A percentile compares a stretch with the other conserved stretches of the same genome.
These are phyloP conservation scores for Chlorella sp. DNA, from an alignment of 139 green algal species.

Conservation along the genomic window DNA sequence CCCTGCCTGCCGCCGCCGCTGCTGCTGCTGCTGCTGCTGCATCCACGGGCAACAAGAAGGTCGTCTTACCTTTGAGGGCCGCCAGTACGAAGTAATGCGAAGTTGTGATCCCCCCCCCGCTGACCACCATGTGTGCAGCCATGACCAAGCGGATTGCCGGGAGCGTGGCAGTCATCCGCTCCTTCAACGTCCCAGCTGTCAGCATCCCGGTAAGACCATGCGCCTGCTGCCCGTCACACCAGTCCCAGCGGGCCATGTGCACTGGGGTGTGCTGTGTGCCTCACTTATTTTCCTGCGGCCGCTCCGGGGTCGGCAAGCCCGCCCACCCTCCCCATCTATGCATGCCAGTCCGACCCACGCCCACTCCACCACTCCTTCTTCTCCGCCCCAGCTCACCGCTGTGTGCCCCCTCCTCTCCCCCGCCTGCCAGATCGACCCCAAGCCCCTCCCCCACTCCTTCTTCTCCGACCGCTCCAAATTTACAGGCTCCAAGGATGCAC, in stretches of 20 bases:
- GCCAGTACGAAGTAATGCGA: too few relatives aligned
- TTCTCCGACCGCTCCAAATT: not conserved
- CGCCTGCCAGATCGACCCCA: slow-evolving; percentile 2
- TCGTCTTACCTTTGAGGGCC: not conserved
- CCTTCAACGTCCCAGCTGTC: not conserved
- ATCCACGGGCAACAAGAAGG: not conserved
- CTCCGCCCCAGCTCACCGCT: too few relatives aligned
- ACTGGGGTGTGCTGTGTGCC: too few relatives aligned
- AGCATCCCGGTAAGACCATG: not conserved
- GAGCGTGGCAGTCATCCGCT: not conserved
- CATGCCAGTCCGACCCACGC: too few relatives aligned
- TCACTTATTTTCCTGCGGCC: too few relatives aligned
- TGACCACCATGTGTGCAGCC: not conserved
- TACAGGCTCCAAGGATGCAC: not conserved
- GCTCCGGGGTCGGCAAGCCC: too few relatives aligned
- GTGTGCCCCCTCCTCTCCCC: not conserved
- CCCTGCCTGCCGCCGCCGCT: not conserved
- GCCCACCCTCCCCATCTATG: too few relatives aligned
- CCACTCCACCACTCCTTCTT: too few relatives aligned
- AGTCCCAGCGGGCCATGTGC: too few relatives aligned
- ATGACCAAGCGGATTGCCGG: slow-evolving; percentile 1
- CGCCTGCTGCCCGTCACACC: too few relatives aligned
- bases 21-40: not conserved
- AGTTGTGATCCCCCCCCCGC: too few relatives aligned
- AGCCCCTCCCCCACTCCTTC: slow-evolving; percentile 7